Percentiles rank a stretch among this genome's conserved stretches.
phyloP scores from a whole-genome alignment of 2,329 filamentous ascomycete species.

The Penicillium sp. region DNA sequence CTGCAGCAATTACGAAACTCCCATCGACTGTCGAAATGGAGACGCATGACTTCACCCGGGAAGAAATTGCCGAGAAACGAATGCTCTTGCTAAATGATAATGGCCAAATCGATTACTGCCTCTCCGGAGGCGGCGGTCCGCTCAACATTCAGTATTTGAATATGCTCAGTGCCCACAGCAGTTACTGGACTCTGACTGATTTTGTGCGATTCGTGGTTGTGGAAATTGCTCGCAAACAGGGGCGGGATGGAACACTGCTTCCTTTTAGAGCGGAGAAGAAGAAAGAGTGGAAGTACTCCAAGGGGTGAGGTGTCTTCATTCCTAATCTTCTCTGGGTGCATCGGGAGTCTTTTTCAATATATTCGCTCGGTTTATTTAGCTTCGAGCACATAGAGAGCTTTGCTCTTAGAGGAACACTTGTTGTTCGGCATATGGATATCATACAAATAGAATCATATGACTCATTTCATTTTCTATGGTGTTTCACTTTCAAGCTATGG shows the following conservation, averaged over 20 bases:
- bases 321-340: not conserved
- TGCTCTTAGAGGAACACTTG: not conserved
- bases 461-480: not conserved
- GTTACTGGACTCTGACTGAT: constrained; percentile 87
- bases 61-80: constrained; percentile 88
- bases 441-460: not conserved
- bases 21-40: constrained; percentile 84
- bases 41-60: constrained; percentile 89
- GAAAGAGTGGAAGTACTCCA: constrained; percentile 54
- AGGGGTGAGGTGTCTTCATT: constrained; percentile 23
- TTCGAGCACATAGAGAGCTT: not conserved
- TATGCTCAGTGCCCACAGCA: constrained; percentile 93
- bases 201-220: constrained; percentile 89
- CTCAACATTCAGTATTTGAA: constrained; percentile 95
- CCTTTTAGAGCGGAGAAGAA: constrained; percentile 60
- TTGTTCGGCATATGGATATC: not conserved
- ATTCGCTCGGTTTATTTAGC: not conserved
- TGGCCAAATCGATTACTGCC: constrained; percentile 88
- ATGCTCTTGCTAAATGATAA: constrained; percentile 92
- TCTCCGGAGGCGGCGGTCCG: constrained; percentile 81
- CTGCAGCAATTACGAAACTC: constrained; percentile 63
- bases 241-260: constrained; percentile 61
- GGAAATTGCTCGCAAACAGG: constrained; percentile 77
- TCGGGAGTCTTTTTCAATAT: not conserved
- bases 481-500: not conserved